These are phyloP conservation scores for Spatholobus suberectus DNA, from an alignment of 306 rosid species.

Conservation along the genomic window DNA sequence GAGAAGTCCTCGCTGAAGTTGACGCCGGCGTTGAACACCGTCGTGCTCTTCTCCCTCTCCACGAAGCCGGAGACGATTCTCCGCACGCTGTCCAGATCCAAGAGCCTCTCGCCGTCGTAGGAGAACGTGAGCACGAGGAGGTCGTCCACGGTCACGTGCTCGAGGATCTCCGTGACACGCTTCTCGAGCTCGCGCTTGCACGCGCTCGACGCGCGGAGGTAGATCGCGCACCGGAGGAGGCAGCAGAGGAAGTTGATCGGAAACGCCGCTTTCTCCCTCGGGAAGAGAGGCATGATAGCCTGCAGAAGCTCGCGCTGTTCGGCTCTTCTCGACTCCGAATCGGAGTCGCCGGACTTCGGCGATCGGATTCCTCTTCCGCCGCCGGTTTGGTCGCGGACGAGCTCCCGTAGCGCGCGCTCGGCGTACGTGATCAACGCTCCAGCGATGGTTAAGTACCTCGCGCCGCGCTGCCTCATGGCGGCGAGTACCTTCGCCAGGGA, in stretches of 20 bases:
- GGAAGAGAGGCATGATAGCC: constrained; percentile 66
- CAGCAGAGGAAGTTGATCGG: constrained; percentile 91
- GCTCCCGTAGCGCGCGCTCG: constrained; percentile 75
- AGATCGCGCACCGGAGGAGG: constrained; percentile 79
- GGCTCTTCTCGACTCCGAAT: constrained; percentile 35
- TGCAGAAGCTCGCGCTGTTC: constrained; percentile 66
- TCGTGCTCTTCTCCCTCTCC: constrained; percentile 73
- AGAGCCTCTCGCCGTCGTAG: constrained; percentile 83
- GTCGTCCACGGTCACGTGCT: constrained; percentile 80
- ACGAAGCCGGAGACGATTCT: constrained; percentile 66
- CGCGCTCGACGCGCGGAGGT: constrained; percentile 56
- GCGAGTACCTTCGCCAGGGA: constrained; percentile 59
- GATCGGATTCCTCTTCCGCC: constrained; percentile 9
- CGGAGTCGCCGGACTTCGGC: not conserved
- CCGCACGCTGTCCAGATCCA: constrained; percentile 80
- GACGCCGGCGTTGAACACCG: constrained; percentile 66
- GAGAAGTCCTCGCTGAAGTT: constrained; percentile 60
- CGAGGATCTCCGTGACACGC: constrained; percentile 63
- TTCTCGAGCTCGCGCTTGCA: constrained; percentile 79
- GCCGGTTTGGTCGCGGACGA: constrained; percentile 86
- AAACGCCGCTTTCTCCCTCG: constrained; percentile 72
- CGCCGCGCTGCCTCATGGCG: constrained; percentile 71
- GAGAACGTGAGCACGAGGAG: constrained; percentile 70
- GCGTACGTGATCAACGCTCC: constrained; percentile 74
- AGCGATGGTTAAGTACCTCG: constrained; percentile 57